Percentiles rank a stretch among this genome's conserved stretches.
Evolutionary conservation across 805 yeast species (phyloP).

Genomic region (Jamesozyma rosinii): DNA sequence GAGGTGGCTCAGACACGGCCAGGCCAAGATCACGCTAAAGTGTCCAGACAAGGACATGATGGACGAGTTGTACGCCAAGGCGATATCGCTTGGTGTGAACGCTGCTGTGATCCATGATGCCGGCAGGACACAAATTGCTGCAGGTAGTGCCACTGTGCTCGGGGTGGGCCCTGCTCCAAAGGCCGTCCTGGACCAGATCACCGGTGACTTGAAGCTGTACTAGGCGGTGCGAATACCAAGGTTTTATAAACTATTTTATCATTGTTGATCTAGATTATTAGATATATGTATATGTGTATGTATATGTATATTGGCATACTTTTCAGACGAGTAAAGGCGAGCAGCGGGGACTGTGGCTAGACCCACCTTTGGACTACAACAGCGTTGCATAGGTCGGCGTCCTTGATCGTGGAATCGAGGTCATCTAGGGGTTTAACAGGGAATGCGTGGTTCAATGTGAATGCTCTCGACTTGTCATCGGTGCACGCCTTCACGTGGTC

Average conservation of each 20-base stretch:
- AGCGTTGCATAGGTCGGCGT: constrained; percentile 69
- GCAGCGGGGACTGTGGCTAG: background rate
- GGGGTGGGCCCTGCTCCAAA: constrained; percentile 97
- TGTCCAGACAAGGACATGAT: constrained; percentile 57
- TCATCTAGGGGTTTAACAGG: constrained; percentile 70
- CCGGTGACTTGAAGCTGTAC: constrained; percentile 53
- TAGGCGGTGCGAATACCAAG: constrained; percentile 29
- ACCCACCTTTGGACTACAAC: constrained; percentile 88
- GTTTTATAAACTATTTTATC: too few species aligned
- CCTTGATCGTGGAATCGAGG: constrained; percentile 47
- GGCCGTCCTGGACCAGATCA: constrained; percentile 64
- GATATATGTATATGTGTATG: constrained; percentile 3
- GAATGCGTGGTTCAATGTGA: constrained; percentile 67
- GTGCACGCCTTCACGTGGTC: constrained; percentile 53
- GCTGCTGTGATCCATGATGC: constrained; percentile 86
- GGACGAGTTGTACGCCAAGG: constrained; percentile 70
- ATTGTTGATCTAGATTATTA: background rate
- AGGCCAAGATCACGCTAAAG: constrained; percentile 86
- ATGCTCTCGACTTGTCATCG: constrained; percentile 37
- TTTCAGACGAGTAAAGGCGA: too few species aligned
- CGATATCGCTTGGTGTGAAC: constrained; percentile 69
- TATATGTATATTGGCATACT: constrained; percentile 3
- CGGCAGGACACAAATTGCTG: constrained; percentile 92
- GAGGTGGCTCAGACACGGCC: constrained; percentile 80
- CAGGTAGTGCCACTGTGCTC: constrained; percentile 92